These are phyloP conservation scores for Penicillium diatomitis DNA, from an alignment of 495 filamentous ascomycete genomes.

Conservation along the genomic window DNA sequence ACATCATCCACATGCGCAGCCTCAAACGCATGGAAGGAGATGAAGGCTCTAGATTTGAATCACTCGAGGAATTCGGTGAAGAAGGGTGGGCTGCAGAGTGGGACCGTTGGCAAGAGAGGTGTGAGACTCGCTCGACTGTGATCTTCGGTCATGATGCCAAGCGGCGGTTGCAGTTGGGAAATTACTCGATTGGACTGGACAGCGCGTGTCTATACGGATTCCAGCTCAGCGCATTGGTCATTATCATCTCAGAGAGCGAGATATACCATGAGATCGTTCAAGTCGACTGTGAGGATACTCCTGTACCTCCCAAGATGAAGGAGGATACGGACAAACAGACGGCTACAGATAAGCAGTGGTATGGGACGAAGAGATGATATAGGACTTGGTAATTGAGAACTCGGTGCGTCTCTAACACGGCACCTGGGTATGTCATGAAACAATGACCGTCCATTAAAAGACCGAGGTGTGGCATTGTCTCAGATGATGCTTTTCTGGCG, in stretches of 20 bases:
- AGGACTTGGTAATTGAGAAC: too few relatives aligned
- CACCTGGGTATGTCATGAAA: too few relatives aligned
- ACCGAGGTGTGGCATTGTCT: too few relatives aligned
- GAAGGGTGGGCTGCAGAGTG: slow-evolving; percentile 17
- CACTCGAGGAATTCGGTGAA: slow-evolving; percentile 9
- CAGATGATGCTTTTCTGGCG: too few relatives aligned
- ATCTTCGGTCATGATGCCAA: slow-evolving; percentile 23
- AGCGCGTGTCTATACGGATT: slow-evolving; percentile 18
- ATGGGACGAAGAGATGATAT: background rate
- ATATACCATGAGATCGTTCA: slow-evolving; percentile 12
- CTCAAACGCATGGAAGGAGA: slow-evolving; percentile 22
- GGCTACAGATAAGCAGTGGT: background rate
- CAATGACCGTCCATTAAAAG: too few relatives aligned
- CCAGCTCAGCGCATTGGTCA: slow-evolving; percentile 15
- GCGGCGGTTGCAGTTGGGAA: slow-evolving; percentile 14
- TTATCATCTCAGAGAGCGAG: background rate
- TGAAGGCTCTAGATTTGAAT: background rate
- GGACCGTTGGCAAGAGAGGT: slow-evolving; percentile 15
- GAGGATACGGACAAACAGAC: background rate
- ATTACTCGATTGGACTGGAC: slow-evolving; percentile 17
- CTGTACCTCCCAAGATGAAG: slow-evolving; percentile 1
- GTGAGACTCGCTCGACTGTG: slow-evolving; percentile 9
- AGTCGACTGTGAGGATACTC: slow-evolving; percentile 15
- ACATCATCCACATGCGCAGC: slow-evolving; percentile 76
- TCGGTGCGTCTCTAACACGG: too few relatives aligned